Conservation (phyloP, 192 early-diverging fungal genomes). For the Linnemannia exigua region DNA sequence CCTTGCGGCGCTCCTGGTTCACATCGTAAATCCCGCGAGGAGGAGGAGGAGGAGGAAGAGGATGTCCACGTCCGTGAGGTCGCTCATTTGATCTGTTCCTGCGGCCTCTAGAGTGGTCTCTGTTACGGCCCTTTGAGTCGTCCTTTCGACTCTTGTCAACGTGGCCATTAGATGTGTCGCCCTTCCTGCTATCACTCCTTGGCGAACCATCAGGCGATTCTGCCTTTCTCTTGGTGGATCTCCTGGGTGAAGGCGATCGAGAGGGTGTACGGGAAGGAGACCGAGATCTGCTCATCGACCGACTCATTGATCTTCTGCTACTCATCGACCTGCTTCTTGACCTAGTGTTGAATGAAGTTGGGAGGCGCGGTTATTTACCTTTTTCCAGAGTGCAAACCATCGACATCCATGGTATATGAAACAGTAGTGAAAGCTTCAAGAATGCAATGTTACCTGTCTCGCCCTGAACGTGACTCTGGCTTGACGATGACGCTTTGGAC, state of each 20-base stretch:
- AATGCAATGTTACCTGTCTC: slow-evolving; percentile 6
- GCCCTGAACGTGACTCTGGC: background rate
- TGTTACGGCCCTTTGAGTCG: slow-evolving; percentile 15
- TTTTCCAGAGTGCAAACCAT: too few relatives aligned
- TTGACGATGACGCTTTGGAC: slow-evolving; percentile 30
- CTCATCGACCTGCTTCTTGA: slow-evolving; percentile 42
- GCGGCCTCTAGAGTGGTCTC: slow-evolving; percentile 26
- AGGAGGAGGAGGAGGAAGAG: slow-evolving; percentile 12
- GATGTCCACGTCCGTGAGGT: background rate
- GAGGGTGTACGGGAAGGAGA: slow-evolving; percentile 39
- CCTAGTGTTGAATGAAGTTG: background rate
- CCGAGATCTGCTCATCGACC: slow-evolving; percentile 21
- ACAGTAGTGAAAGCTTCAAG: background rate
- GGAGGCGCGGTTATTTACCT: slow-evolving; percentile 28
- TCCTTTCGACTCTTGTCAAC: slow-evolving; percentile 17
- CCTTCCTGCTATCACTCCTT: slow-evolving; percentile 12
- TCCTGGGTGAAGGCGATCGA: slow-evolving; percentile 33
- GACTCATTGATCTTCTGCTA: slow-evolving; percentile 25
- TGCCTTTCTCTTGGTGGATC: slow-evolving; percentile 36
- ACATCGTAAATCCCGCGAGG: slow-evolving; percentile 17
- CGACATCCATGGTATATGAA: background rate
- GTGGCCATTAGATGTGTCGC: background rate
- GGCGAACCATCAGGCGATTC: slow-evolving; percentile 33
- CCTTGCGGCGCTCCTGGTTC: slow-evolving; percentile 42
- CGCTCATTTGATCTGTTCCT: slow-evolving; percentile 2